Evolutionary conservation across 73 alveolate genomes (phyloP).

Genomic region (Stentor roeselii): DNA sequence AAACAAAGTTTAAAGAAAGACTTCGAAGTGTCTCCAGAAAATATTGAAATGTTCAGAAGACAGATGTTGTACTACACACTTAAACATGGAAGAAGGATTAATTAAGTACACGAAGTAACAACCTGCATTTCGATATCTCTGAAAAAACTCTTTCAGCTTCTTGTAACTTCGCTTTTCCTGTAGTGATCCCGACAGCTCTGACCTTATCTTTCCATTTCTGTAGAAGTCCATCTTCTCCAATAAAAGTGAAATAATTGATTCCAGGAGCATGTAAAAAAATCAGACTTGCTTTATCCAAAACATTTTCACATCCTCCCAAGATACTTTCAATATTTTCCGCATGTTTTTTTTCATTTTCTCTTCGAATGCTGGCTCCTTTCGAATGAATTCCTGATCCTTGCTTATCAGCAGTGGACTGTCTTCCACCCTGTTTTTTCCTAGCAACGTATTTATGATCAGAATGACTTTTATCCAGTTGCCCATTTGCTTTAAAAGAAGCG

Average conservation of each 20-base stretch:
- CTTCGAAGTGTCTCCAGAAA: background rate
- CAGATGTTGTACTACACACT: no score
- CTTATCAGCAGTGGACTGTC: slow-evolving; percentile 85
- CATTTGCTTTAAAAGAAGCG: slow-evolving; percentile 63
- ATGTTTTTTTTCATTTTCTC: slow-evolving; percentile 95
- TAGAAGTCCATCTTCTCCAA: slow-evolving; percentile 81
- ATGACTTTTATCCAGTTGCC: slow-evolving; percentile 70
- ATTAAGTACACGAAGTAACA: no score
- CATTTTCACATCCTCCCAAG: slow-evolving; percentile 63
- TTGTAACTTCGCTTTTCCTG: slow-evolving; percentile 70
- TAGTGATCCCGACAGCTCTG: slow-evolving; percentile 54
- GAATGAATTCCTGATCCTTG: slow-evolving; percentile 72
- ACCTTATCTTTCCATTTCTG: slow-evolving; percentile 56
- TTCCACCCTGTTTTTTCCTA: slow-evolving; percentile 91
- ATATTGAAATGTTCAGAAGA: background rate
- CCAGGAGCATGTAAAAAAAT: slow-evolving; percentile 98
- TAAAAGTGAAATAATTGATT: slow-evolving; percentile 74
- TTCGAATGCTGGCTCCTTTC: slow-evolving; percentile 94
- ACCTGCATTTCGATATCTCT: slow-evolving; percentile 61
- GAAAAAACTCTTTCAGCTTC: slow-evolving; percentile 65
- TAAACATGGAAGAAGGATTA: background rate
- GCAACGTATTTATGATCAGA: slow-evolving; percentile 93
- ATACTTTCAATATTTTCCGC: slow-evolving; percentile 79
- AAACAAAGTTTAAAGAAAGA: background rate
- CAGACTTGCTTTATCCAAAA: slow-evolving; percentile 74